A percentile compares a stretch with the other conserved stretches of the same genome.
These are phyloP conservation scores for Kalmusia sp. DNA, from an alignment of 2,329 filamentous ascomycete genomes.

Conservation along the genomic window DNA sequence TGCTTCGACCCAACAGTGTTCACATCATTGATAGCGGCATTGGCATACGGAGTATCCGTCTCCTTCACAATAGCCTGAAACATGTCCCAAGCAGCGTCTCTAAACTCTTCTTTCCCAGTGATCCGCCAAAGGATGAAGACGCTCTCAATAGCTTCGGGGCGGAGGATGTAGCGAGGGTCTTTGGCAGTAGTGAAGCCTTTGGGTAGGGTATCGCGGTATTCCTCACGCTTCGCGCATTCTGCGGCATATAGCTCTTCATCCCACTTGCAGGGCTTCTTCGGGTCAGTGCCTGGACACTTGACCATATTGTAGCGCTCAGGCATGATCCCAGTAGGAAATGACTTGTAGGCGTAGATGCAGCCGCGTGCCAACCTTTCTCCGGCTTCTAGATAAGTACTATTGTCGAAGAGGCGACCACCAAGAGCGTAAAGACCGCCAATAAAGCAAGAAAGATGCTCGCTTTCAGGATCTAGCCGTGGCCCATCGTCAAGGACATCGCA, in stretches of 20 bases:
- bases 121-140: slow-evolving; percentile 66
- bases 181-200: slow-evolving; percentile 51
- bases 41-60: slow-evolving; percentile 50
- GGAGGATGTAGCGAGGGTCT: slow-evolving; percentile 53
- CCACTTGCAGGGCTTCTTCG: slow-evolving; percentile 55
- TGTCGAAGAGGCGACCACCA: slow-evolving; percentile 61
- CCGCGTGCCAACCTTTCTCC: slow-evolving; percentile 64
- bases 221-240: slow-evolving; percentile 28
- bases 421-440: slow-evolving; percentile 66
- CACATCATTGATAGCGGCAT: slow-evolving; percentile 53
- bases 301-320: slow-evolving; percentile 63
- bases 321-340: slow-evolving; percentile 64
- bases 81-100: slow-evolving; percentile 55
- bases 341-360: slow-evolving; percentile 66
- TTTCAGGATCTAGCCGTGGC: slow-evolving; percentile 52
- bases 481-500: slow-evolving; percentile 43
- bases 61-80: slow-evolving; percentile 50
- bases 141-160: slow-evolving; percentile 64
- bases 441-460: slow-evolving; percentile 65
- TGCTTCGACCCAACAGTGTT: slow-evolving; percentile 38
- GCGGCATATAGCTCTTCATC: slow-evolving; percentile 57
- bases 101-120: slow-evolving; percentile 56
- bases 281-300: slow-evolving; percentile 50
- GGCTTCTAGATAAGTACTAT: slow-evolving; percentile 59
- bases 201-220: slow-evolving; percentile 41